Evolutionary conservation across 306 rosid genomes (phyloP), one percentile per base, ranked within the genome.

Genomic region (Trifolium subterraneum): DNA sequence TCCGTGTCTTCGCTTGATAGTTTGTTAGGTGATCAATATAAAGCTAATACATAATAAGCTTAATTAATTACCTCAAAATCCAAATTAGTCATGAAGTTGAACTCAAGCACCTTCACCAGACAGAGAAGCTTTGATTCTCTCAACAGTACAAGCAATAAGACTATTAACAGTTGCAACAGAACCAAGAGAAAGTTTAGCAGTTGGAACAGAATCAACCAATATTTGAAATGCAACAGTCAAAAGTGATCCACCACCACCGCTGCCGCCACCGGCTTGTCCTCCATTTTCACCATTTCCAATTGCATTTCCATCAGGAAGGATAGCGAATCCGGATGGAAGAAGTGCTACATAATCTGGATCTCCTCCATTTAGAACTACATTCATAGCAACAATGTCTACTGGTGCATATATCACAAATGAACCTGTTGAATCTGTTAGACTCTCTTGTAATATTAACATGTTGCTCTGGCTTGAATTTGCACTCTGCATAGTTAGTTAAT

Each of bases 381-480:
- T 92, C 97, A 95, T 95, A 0, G 98, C 96, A 1, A 84, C 98
- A 1, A 90, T 87, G 44, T 95, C 99, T 0, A 95, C 98, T 0
- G 99, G 99, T 4, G 99, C 98, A 68, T 92, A 95, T 1, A 95
- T 88, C 1, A 95, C 98, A 70, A 88, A 95, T 0, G 96, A 86
- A 1, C 90, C 98, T 0, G 96, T 92, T 61, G 87, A 72, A 71
- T 95, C 98, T 0, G 89, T 88, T 89, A 93, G 83, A 70, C 99
- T 88, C 87, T 95, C 99, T 89, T 95, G 99, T 3, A 95, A 50
- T 50, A 92, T 90, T 72, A 95, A 77, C 98, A 90, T 95, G 90
- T 92, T 92, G 90, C 96, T 95, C 79, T 95, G 98, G 88, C 98
- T 95, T 61, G 99, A 92, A 84, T 92, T 95, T 0, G 90, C 92